Conservation (phyloP, 2,329 filamentous ascomycete species). For the Aspergillus transmontanensis region DNA sequence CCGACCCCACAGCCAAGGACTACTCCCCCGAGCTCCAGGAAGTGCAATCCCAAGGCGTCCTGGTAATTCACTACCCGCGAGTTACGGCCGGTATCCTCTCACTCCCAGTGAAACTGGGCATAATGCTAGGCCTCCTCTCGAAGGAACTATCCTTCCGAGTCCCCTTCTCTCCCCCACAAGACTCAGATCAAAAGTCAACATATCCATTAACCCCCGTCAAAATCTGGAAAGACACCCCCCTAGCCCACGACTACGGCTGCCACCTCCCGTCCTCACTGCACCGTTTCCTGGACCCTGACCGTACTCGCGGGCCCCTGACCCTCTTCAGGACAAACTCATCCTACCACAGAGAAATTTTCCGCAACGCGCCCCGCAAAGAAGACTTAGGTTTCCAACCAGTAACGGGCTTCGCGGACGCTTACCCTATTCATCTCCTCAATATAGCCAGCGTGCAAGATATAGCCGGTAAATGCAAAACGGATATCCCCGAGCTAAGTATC, state of each 20-base stretch:
- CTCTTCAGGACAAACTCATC: conserved; percentile 56
- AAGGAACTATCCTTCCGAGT: conserved; percentile 52
- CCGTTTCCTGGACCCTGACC: conserved; percentile 44
- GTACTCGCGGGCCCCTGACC: conserved; percentile 48
- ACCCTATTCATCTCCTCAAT: conserved; percentile 60
- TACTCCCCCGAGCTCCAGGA: conserved; percentile 50
- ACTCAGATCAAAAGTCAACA: conserved; percentile 34
- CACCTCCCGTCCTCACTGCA: conserved; percentile 53
- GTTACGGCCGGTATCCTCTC: conserved; percentile 14
- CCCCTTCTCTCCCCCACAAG: conserved; percentile 53
- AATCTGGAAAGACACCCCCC: conserved; percentile 59
- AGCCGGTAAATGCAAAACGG: conserved; percentile 42
- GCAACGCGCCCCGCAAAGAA: conserved; percentile 55
- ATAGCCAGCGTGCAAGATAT: conserved; percentile 58
- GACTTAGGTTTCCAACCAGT: conserved; percentile 55
- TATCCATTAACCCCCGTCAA: conserved; percentile 52
- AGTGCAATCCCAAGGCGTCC: conserved; percentile 54
- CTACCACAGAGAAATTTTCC: conserved; percentile 52
- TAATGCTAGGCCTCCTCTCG: conserved; percentile 32
- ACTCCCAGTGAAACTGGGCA: conserved; percentile 26
- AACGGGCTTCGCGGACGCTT: conserved; percentile 61
- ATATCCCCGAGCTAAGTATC: conserved; percentile 50
- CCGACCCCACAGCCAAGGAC: conserved; percentile 47
- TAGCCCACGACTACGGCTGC: conserved; percentile 40
- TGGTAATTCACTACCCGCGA: conserved; percentile 54